Evolutionary conservation across 495 filamentous ascomycete species (phyloP).

Genomic region (Glonium stellatum): DNA sequence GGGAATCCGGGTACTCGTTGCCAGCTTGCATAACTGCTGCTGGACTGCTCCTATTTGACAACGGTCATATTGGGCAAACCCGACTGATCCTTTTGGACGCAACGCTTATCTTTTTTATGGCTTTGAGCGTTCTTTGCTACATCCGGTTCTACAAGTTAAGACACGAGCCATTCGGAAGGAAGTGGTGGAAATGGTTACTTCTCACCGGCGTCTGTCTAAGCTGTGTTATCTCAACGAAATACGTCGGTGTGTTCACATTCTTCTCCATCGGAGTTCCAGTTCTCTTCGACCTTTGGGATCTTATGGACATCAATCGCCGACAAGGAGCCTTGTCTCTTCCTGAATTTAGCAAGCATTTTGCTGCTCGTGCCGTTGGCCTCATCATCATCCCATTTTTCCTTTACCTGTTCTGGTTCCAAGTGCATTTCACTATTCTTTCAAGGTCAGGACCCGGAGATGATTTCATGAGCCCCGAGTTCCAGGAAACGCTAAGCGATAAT

Average conservation of each 20-base stretch:
- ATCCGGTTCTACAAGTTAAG: conserved; percentile 96
- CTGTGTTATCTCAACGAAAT: conserved; percentile 97
- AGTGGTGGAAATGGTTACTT: conserved; percentile 99
- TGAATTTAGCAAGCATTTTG: conserved; percentile 84
- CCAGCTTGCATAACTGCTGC: conserved; percentile 85
- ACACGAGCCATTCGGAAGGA: conserved; percentile 79
- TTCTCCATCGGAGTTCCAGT: conserved; percentile 94
- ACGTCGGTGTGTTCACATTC: conserved; percentile 94
- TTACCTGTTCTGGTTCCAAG: conserved; percentile 99
- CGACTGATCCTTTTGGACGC: conserved; percentile 92
- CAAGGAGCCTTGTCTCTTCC: conserved; percentile 68
- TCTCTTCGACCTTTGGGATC: conserved; percentile 87
- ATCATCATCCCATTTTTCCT: conserved; percentile 92
- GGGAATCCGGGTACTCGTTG: conserved; percentile 96
- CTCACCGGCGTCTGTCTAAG: conserved; percentile 89
- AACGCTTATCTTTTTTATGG: conserved; percentile 90
- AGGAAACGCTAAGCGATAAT: conserved; percentile 93
- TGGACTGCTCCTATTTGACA: conserved; percentile 87
- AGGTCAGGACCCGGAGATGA: conserved; percentile 93
- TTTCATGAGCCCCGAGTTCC: conserved; percentile 97
- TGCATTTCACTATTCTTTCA: conserved; percentile 86
- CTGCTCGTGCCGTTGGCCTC: conserved; percentile 71
- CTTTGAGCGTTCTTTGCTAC: conserved; percentile 85
- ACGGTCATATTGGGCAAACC: conserved; percentile 96
- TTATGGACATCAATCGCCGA: conserved; percentile 78